Base-by-base conservation (phyloP, 2,329 filamentous ascomycete genomes). In the Colletotrichum tabaci region DNA sequence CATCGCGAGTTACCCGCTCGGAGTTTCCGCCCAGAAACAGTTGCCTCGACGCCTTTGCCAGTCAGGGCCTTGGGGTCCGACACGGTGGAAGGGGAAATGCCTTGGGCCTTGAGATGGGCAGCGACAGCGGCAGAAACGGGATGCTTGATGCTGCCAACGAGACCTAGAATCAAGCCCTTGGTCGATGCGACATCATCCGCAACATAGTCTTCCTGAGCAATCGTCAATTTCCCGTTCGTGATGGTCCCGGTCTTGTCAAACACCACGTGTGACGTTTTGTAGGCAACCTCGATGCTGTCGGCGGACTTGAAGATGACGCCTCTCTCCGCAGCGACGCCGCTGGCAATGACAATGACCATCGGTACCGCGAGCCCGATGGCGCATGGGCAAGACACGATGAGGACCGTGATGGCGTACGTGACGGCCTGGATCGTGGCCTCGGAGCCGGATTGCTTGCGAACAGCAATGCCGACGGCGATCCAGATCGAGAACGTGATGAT, bases 201-300 rank as follows among this genome's bases (percentile, higher is more conserved):
- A 44, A 75, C 9, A 81, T 80, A 76, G 71, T 81, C 47, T 76
- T 87, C 78, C 63, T 78, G 35, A 71, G 78, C 77, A 66, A 89
- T 79, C 55, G 82, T 79, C 42, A 92, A 75, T 2, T 86, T 84
- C 0, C 90, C 91, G 35, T 84, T 78, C 0, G 93, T 95, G 10
- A 96, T 79, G 0, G 93, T 96, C 0, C 93, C 93, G 0, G 94
- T 96, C 80, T 96, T 96, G 83, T 96, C 93, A 74, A 96, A 93
- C 0, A 96, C 86, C 2, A 95, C 87, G 75, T 95, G 89, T 0
- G 89, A 86, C 0, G 88, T 82, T 70, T 88, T 91, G 65, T 87
- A 82, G 0, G 89, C 90, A 0, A 87, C 80, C 77, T 95, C 92
- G 23, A 94, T 89, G 2, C 86, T 86, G 52, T 89, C 84, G 0